Evolutionary conservation across 2,329 filamentous ascomycete species (phyloP).

Genomic region (Pyricularia pennisetigena): DNA sequence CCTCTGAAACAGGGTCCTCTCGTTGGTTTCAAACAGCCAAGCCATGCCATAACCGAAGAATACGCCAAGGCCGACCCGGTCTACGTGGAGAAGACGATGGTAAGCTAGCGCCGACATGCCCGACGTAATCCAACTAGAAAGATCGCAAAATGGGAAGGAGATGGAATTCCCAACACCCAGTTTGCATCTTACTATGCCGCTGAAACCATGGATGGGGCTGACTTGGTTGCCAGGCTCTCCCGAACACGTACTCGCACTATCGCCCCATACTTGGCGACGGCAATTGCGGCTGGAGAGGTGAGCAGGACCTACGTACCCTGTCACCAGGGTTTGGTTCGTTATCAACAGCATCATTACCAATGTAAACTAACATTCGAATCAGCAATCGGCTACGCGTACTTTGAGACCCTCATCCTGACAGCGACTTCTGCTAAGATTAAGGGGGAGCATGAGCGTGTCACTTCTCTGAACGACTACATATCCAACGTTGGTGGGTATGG

Average conservation of each 20-base stretch:
- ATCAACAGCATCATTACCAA: not conserved
- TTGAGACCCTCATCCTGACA: constrained; percentile 68
- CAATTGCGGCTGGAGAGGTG: constrained; percentile 97
- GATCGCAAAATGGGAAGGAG: not conserved
- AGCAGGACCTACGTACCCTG: constrained; percentile 21
- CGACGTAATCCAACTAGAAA: not conserved
- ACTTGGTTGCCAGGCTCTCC: constrained; percentile 51
- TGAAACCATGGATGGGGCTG: not conserved
- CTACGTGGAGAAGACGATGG: constrained; percentile 79
- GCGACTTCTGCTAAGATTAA: constrained; percentile 56
- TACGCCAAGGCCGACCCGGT: constrained; percentile 82
- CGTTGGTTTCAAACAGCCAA: constrained; percentile 70
- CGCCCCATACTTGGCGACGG: constrained; percentile 85
- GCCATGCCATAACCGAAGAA: constrained; percentile 67
- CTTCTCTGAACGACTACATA: constrained; percentile 60
- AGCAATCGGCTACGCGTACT: constrained; percentile 92
- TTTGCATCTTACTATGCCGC: not conserved
- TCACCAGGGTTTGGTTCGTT: not conserved
- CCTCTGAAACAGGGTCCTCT: constrained; percentile 58
- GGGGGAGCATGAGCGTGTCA: constrained; percentile 63
- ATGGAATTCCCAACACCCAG: not conserved
- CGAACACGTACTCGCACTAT: constrained; percentile 77
- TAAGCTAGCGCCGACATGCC: constrained; percentile 32
- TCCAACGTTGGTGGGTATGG: constrained; percentile 62
- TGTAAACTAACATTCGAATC: constrained; percentile 5